Conservation (phyloP, 2,329 filamentous ascomycete genomes). For the Ophiocordyceps robertsii region DNA sequence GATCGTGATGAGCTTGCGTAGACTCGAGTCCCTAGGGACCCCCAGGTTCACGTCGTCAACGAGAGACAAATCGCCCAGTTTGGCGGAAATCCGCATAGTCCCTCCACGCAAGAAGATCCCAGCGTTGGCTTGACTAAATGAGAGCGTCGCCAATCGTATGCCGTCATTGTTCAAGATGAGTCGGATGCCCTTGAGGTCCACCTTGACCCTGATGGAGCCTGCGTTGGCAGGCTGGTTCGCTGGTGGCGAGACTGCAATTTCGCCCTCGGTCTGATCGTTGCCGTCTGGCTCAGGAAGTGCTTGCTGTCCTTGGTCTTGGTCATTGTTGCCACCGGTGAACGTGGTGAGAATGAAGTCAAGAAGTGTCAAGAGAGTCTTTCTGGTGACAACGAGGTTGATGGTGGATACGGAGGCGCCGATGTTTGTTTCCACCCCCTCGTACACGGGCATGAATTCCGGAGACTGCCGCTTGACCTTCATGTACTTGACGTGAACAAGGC, state of each 20-base stretch:
- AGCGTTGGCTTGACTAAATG: constrained; percentile 83
- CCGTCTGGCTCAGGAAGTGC: constrained; percentile 20
- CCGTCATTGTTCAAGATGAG: constrained; percentile 96
- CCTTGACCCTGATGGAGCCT: constrained; percentile 84
- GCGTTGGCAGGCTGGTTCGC: constrained; percentile 22
- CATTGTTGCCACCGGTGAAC: constrained; percentile 54
- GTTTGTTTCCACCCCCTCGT: constrained; percentile 88
- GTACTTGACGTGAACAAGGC: constrained; percentile 81
- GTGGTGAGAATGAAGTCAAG: constrained; percentile 90
- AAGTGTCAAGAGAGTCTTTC: constrained; percentile 81
- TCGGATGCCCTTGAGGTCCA: constrained; percentile 84
- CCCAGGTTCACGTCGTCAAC: constrained; percentile 91
- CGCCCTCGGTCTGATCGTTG: constrained; percentile 19
- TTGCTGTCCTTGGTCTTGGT: constrained; percentile 21
- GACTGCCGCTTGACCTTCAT: constrained; percentile 80
- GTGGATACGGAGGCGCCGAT: constrained; percentile 85
- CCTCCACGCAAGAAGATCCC: constrained; percentile 77
- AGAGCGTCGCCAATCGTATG: constrained; percentile 82
- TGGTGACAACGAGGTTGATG: constrained; percentile 88
- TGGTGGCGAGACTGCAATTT: constrained; percentile 18
- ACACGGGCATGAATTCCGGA: constrained; percentile 83
- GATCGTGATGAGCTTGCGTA: constrained; percentile 83
- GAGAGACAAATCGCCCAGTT: constrained; percentile 75
- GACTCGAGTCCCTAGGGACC: constrained; percentile 63
- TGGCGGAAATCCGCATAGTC: constrained; percentile 77